Conservation (phyloP, 306 rosid species). For the Myrica gale region DNA sequence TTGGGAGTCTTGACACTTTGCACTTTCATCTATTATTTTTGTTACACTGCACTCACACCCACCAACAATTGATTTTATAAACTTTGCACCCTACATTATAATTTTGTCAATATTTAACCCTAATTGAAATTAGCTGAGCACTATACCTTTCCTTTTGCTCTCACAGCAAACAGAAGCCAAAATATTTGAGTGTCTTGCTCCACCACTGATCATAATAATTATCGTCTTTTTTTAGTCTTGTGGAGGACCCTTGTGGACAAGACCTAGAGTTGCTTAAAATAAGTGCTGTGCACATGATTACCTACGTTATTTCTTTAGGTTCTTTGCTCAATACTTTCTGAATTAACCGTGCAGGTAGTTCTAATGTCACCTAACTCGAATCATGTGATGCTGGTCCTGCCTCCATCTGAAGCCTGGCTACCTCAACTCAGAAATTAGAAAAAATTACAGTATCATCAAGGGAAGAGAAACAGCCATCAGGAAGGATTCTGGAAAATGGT, state of each 20-base stretch:
- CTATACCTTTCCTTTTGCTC: slow-evolving; percentile 13
- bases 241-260: background rate
- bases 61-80: too few species aligned
- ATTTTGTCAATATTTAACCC: too few species aligned
- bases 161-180: slow-evolving; percentile 3
- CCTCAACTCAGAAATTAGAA: slow-evolving; percentile 2
- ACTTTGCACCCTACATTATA: too few species aligned
- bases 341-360: background rate
- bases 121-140: slow-evolving; percentile 1
- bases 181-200: background rate
- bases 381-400: background rate
- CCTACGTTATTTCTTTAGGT: background rate
- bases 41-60: too few species aligned
- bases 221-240: background rate
- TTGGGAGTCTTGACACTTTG: too few species aligned
- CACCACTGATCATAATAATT: background rate
- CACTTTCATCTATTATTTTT: too few species aligned
- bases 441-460: background rate
- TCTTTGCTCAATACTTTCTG: background rate
- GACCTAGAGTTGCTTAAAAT: background rate
- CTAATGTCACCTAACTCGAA: background rate
- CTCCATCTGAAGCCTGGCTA: background rate
- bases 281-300: background rate
- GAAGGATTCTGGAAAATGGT: background rate
- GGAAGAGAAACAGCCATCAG: slow-evolving; percentile 2